phyloP scores from a whole-genome alignment of 129 eudicot genomes.

The Solidago caesia region DNA sequence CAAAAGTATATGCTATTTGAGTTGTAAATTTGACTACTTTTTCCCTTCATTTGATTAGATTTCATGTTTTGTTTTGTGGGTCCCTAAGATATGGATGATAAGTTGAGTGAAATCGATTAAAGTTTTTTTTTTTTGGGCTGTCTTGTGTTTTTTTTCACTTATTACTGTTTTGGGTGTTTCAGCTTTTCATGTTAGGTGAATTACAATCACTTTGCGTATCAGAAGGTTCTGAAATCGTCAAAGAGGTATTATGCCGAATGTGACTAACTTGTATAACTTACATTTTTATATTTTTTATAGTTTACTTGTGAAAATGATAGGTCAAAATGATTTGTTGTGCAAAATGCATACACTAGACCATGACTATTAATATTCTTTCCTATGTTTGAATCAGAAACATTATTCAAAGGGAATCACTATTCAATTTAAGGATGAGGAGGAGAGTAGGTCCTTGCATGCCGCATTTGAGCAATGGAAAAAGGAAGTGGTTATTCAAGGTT shows the following conservation, averaged over 20 bases:
- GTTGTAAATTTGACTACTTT: constrained; percentile 22
- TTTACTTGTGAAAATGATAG: no score
- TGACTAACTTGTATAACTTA: neutral
- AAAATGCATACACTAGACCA: constrained; percentile 13
- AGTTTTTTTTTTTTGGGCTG: neutral
- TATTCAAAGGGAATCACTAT: constrained; percentile 70
- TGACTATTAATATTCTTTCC: constrained; percentile 24
- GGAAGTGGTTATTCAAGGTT: constrained; percentile 59
- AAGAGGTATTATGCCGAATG: constrained; percentile 54
- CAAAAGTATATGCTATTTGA: constrained; percentile 23
- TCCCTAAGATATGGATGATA: neutral
- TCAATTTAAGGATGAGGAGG: constrained; percentile 84
- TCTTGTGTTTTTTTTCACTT: neutral
- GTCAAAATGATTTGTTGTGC: neutral
- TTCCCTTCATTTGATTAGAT: constrained; percentile 13
- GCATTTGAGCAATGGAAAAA: constrained; percentile 89
- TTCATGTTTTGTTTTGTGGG: constrained; percentile 21
- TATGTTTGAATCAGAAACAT: constrained; percentile 56
- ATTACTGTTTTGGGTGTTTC: constrained; percentile 24
- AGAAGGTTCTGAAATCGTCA: constrained; percentile 51
- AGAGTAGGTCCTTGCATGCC: constrained; percentile 70
- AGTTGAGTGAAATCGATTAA: neutral
- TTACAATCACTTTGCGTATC: constrained; percentile 57
- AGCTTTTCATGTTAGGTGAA: constrained; percentile 72
- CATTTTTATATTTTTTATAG: neutral